phyloP scores from a whole-genome alignment of 768 basidiomycete genomes.

The Phaeotremella fagi region DNA sequence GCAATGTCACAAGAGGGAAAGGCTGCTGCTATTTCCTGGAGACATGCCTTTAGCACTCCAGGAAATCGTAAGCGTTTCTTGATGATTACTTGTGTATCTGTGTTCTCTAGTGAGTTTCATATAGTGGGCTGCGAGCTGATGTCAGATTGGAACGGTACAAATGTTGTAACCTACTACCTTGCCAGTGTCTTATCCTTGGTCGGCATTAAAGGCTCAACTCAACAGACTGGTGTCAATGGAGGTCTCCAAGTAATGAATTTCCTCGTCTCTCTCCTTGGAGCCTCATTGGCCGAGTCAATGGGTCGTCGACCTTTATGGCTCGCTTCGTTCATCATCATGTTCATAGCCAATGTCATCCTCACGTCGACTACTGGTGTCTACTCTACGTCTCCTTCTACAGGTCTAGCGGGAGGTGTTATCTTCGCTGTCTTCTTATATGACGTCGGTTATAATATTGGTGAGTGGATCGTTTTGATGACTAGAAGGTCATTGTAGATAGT shows the following conservation, averaged over 20 bases:
- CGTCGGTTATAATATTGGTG: constrained; percentile 9
- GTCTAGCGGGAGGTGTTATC: not conserved
- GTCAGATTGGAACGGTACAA: constrained; percentile 12
- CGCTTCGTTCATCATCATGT: constrained; percentile 60
- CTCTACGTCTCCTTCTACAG: not conserved
- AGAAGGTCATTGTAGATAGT: too few relatives aligned
- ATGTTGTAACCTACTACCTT: constrained; percentile 58
- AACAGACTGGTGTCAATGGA: constrained; percentile 75
- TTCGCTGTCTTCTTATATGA: constrained; percentile 15
- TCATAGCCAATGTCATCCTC: constrained; percentile 52
- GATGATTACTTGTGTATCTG: constrained; percentile 1
- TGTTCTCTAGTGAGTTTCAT: constrained; percentile 4
- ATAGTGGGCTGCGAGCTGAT: not conserved
- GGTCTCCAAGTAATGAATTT: constrained; percentile 68
- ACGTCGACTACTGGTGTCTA: not conserved
- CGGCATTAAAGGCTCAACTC: constrained; percentile 43
- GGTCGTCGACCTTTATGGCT: constrained; percentile 69
- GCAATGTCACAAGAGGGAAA: not conserved
- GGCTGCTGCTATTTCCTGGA: not conserved
- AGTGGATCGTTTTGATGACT: too few relatives aligned
- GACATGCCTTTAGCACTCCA: not conserved
- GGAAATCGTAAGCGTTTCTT: not conserved
- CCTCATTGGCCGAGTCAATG: constrained; percentile 62
- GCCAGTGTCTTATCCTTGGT: constrained; percentile 59
- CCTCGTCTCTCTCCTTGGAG: constrained; percentile 56